Percentiles rank a stretch among this genome's conserved stretches.
These are phyloP conservation scores for Lasiodiplodia theobromae DNA, from an alignment of 2,329 filamentous ascomycete species.

Conservation along the genomic window DNA sequence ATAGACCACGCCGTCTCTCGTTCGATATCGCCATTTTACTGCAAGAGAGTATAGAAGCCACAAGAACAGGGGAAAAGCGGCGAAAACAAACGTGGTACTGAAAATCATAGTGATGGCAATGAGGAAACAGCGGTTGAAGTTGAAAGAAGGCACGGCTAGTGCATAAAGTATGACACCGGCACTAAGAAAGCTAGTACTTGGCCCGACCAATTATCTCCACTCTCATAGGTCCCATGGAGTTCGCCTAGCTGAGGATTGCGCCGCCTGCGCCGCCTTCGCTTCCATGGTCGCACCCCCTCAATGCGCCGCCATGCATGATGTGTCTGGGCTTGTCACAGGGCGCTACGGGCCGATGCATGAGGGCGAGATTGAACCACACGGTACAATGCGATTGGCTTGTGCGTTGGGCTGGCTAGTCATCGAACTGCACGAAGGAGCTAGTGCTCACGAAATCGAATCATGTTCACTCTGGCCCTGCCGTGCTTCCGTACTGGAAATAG, in stretches of 20 bases:
- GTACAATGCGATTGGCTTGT: neutral
- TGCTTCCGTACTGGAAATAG: neutral
- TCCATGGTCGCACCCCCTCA: neutral
- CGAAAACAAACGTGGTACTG: slow-evolving; percentile 28
- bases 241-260: neutral
- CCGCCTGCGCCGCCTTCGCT: neutral
- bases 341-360: neutral
- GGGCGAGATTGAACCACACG: neutral
- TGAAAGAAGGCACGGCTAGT: neutral
- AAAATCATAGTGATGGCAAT: neutral
- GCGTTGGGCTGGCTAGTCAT: neutral
- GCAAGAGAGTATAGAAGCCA: slow-evolving; percentile 37
- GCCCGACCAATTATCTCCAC: neutral
- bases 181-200: slow-evolving; percentile 1
- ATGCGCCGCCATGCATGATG: neutral
- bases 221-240: neutral
- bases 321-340: neutral
- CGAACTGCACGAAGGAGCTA: neutral
- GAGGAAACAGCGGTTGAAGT: neutral
- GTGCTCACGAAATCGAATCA: neutral
- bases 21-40: slow-evolving; percentile 40
- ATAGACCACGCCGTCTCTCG: slow-evolving; percentile 38
- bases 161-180: neutral
- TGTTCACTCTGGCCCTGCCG: neutral
- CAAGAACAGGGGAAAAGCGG: slow-evolving; percentile 34